Conservation (phyloP, 2,329 filamentous ascomycete species). For the Hymenoscyphus albidus region DNA sequence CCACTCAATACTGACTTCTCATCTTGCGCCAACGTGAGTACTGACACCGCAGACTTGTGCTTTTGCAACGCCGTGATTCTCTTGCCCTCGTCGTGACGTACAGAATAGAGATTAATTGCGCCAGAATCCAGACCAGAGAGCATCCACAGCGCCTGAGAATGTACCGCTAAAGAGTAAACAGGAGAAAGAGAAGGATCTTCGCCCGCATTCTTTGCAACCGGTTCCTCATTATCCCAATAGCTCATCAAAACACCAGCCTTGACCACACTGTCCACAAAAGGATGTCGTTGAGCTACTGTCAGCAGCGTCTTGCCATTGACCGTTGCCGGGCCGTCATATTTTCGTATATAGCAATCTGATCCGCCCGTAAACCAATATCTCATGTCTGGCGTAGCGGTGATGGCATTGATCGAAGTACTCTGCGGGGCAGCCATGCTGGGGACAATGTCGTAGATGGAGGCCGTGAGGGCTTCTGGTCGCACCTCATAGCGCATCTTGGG, state of each 20-base stretch:
- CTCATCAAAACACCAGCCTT: slow-evolving; percentile 93
- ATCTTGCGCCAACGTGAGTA: slow-evolving; percentile 75
- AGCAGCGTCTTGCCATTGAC: slow-evolving; percentile 91
- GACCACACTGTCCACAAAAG: slow-evolving; percentile 94
- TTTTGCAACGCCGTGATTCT: slow-evolving; percentile 75
- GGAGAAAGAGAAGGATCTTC: slow-evolving; percentile 71
- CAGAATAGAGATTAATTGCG: slow-evolving; percentile 87
- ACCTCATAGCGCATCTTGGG: slow-evolving; percentile 54
- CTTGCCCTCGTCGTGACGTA: slow-evolving; percentile 92
- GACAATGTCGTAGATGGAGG: slow-evolving; percentile 85
- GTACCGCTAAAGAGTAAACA: slow-evolving; percentile 89
- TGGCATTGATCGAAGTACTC: slow-evolving; percentile 89
- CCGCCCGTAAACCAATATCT: slow-evolving; percentile 93
- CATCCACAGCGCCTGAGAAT: slow-evolving; percentile 86
- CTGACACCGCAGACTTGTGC: slow-evolving; percentile 89
- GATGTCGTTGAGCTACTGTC: slow-evolving; percentile 92
- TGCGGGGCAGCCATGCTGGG: slow-evolving; percentile 96
- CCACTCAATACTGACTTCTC: slow-evolving; percentile 86
- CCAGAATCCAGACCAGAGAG: slow-evolving; percentile 88
- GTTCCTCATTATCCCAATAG: slow-evolving; percentile 98
- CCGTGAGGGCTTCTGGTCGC: slow-evolving; percentile 74
- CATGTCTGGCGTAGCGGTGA: slow-evolving; percentile 89
- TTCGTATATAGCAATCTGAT: slow-evolving; percentile 91
- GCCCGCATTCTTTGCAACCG: slow-evolving; percentile 34
- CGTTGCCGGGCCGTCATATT: slow-evolving; percentile 92